Conservation (phyloP, 2,329 filamentous ascomycete species). For the Xylariales sp. region DNA sequence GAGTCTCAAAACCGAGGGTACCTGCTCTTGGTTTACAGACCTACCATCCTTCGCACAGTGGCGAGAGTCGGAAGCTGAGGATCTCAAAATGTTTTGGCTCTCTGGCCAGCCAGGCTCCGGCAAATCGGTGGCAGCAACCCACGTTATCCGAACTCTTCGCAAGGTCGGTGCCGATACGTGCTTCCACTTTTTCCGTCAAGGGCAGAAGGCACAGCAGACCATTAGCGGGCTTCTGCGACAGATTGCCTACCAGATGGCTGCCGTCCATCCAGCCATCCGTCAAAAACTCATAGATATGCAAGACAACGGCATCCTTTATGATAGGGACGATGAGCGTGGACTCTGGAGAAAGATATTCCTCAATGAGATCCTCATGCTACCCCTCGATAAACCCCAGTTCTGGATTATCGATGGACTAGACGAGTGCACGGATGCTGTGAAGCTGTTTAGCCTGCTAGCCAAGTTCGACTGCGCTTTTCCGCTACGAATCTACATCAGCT, state of each 20-base stretch:
- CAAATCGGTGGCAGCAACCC: constrained; percentile 8
- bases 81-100: constrained; percentile 19
- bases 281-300: constrained; percentile 15
- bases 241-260: constrained; percentile 29
- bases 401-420: constrained; percentile 32
- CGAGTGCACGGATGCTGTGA: constrained; percentile 17
- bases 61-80: neutral
- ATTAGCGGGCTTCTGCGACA: constrained; percentile 16
- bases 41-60: neutral
- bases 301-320: constrained; percentile 15
- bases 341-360: constrained; percentile 29
- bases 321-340: constrained; percentile 18
- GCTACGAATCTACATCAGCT: constrained; percentile 22
- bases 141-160: constrained; percentile 8
- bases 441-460: constrained; percentile 14
- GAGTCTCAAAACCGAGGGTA: neutral
- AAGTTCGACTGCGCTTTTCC: constrained; percentile 18
- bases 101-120: constrained; percentile 18
- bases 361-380: constrained; percentile 22
- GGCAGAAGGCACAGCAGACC: constrained; percentile 9
- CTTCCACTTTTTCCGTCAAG: constrained; percentile 16
- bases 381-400: constrained; percentile 16
- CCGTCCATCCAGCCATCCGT: constrained; percentile 14
- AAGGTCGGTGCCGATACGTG: constrained; percentile 8
- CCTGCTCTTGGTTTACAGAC: constrained; percentile 1